Base-by-base conservation (phyloP, 768 basidiomycete genomes). In the Podaxis sp. region DNA sequence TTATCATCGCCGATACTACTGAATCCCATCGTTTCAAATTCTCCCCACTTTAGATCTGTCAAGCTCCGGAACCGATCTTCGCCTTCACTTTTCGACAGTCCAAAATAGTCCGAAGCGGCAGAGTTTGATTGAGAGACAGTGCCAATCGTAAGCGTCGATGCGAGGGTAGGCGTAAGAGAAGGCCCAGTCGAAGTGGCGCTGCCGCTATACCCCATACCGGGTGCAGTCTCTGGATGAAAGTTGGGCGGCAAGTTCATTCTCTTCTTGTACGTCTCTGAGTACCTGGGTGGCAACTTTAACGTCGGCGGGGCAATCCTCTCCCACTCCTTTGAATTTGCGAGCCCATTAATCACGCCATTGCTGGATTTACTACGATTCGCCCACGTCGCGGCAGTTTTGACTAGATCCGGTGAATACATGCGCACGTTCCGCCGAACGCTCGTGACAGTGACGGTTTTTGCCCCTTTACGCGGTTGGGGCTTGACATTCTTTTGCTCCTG, bases 21-120 rank as follows among this genome's bases (percentile, higher is more conserved):
- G 65, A 98, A 97, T 0, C 95, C 95, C 75, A 87, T 81, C 42
- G 82, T 76, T 79, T 96, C 93, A 69, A 97, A 98, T 71, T 92
- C 88, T 6, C 93, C 93, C 95, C 95, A 97, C 69, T 88, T 90
- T 65, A 95, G 76, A 63, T 96, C 93, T 0, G 93, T 91, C 66
- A 96, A 71, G 64, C 86, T 93, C 59, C 87, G 82, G 75, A 92
- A 96, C 11, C 87, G 81, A 61, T 89, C 90, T 64, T 89, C 89
- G 12, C 82, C 81, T 44, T 80, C 76, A 46, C 80, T 77, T 9
- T 62, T 70, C 13, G 71, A 72, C 8, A 80, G 59, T 1, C 75
- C 78, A 60, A 80, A 78, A 63, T 77, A 72, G 52, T 78, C 74
- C 71, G 67, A 53, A 65, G 66, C 12, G 57, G 65, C 63, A 13